Conservation (phyloP, 768 basidiomycete species). For the Hortiboletus campestris region DNA sequence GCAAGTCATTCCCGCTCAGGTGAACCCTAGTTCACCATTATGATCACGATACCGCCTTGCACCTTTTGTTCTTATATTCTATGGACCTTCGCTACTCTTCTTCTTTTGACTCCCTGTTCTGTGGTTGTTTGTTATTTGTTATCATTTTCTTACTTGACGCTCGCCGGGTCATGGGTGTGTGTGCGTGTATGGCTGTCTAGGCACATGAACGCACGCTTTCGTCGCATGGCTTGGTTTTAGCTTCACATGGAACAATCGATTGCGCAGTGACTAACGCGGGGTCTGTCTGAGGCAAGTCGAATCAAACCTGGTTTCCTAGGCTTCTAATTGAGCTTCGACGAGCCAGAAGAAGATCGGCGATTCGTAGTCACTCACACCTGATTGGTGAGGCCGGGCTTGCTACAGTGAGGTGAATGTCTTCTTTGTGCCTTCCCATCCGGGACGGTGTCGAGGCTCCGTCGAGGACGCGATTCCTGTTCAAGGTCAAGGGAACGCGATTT, state of each 20-base stretch:
- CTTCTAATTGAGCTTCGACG: not conserved
- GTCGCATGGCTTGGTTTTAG: conserved; percentile 15
- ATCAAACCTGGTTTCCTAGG: conserved; percentile 5
- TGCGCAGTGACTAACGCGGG: conserved; percentile 16
- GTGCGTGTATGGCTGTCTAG: conserved; percentile 1
- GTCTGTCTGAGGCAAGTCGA: conserved; percentile 10
- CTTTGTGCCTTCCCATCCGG: conserved; percentile 11
- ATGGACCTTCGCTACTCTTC: conserved; percentile 1
- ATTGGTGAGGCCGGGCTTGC: conserved; percentile 19
- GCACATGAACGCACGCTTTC: conserved; percentile 22
- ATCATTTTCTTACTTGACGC: not conserved
- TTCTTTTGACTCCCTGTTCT: not conserved
- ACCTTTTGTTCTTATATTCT: not conserved
- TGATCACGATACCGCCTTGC: not conserved
- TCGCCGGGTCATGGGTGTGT: not conserved
- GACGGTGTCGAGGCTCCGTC: conserved; percentile 17
- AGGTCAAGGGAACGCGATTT: conserved; percentile 11
- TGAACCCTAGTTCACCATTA: conserved; percentile 9
- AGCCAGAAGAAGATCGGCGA: conserved; percentile 7
- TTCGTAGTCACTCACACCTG: conserved; percentile 15
- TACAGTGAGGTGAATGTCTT: conserved; percentile 5
- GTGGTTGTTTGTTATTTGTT: not conserved
- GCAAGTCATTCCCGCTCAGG: not conserved
- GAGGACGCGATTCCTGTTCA: conserved; percentile 18
- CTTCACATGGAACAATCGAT: conserved; percentile 5